Conservation (phyloP, 306 rosid species). For the Ochetophila trinervis region DNA sequence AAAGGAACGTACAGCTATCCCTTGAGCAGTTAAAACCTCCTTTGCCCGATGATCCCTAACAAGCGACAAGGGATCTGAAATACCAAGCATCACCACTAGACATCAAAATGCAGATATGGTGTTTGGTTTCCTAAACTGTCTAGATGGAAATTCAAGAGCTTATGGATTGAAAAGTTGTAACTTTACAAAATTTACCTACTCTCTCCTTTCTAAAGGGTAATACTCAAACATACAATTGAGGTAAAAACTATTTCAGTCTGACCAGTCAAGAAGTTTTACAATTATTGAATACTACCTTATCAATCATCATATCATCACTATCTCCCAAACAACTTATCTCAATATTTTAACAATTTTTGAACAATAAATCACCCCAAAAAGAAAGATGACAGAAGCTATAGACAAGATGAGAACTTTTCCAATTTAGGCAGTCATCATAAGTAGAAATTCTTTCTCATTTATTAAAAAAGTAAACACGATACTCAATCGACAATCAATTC, state of each 20-base stretch:
- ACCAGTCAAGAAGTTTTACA: too few species aligned
- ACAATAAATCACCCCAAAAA: conserved; percentile 11
- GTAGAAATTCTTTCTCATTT: not conserved
- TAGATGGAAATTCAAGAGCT: conserved; percentile 6
- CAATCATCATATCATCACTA: too few species aligned
- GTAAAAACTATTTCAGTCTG: too few species aligned
- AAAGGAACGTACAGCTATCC: conserved; percentile 79
- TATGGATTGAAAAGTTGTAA: not conserved
- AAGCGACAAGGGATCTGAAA: conserved; percentile 90
- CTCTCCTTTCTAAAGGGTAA: not conserved
- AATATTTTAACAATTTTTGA: not conserved
- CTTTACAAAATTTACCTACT: conserved; percentile 7
- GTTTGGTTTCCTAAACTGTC: conserved; percentile 13
- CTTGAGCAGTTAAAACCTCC: conserved; percentile 78
- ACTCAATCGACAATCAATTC: conserved; percentile 4
- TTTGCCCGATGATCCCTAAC: conserved; percentile 83
- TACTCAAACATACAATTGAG: not conserved
- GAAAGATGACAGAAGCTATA: conserved; percentile 4
- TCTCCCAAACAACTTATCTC: too few species aligned
- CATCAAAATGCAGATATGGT: conserved; percentile 8
- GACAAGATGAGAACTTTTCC: not conserved
- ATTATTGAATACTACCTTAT: too few species aligned
- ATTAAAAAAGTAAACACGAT: not conserved
- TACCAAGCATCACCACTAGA: conserved; percentile 17
- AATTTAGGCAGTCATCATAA: conserved; percentile 23